phyloP scores from a whole-genome alignment of 2,329 filamentous ascomycete species.

The Septoria petroselini region DNA sequence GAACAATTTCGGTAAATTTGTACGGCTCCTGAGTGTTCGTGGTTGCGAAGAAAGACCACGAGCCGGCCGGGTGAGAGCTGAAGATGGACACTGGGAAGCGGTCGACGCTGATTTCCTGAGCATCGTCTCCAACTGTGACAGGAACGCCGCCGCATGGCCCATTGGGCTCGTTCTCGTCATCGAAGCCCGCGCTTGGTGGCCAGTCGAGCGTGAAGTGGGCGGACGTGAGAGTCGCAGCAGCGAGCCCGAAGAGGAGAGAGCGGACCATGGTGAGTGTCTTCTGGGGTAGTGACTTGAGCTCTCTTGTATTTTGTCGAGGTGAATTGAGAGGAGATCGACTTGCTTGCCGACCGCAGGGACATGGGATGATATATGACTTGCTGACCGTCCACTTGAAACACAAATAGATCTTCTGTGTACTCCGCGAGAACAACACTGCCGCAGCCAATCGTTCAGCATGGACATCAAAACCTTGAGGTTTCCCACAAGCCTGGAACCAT shows the following conservation, averaged over 20 bases:
- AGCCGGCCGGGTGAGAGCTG: constrained; percentile 31
- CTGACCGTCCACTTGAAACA: constrained; percentile 4
- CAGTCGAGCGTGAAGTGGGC: constrained; percentile 46
- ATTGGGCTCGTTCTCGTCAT: constrained; percentile 30
- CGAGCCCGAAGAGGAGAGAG: constrained; percentile 29
- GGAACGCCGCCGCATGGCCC: constrained; percentile 33
- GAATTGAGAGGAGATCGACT: constrained; percentile 2
- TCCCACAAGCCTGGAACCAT: constrained; percentile 10
- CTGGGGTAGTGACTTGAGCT: background rate
- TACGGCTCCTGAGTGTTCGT: constrained; percentile 31
- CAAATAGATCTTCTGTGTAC: background rate
- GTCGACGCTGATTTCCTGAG: constrained; percentile 31
- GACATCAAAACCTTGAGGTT: background rate
- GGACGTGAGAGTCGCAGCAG: constrained; percentile 34
- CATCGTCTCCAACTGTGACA: constrained; percentile 26
- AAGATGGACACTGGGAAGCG: constrained; percentile 32
- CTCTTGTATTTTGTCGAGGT: background rate
- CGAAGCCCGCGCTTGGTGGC: constrained; percentile 37
- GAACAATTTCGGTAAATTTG: constrained; percentile 33
- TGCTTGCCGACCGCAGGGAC: constrained; percentile 1
- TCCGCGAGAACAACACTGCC: background rate
- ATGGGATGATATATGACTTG: constrained; percentile 1
- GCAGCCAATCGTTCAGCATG: background rate
- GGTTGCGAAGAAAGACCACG: constrained; percentile 33
- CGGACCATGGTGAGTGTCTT: constrained; percentile 24